Evolutionary conservation across 495 filamentous ascomycete species (phyloP).

Genomic region (Talaromyces trachyspermus): DNA sequence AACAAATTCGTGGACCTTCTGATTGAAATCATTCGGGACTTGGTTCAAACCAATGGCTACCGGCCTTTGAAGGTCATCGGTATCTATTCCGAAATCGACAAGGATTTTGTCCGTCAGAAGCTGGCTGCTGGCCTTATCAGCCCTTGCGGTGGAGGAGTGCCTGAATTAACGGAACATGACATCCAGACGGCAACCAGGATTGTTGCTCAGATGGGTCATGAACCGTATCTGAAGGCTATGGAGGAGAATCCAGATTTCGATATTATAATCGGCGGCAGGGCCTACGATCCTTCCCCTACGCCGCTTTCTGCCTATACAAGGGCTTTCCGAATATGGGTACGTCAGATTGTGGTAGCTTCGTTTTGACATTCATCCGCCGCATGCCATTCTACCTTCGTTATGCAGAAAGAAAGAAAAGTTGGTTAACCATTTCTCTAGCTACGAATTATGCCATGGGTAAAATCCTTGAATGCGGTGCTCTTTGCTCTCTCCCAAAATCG

Average conservation of each 20-base stretch:
- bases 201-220: slow-evolving; percentile 10
- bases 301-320: slow-evolving; percentile 24
- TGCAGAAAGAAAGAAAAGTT: no score
- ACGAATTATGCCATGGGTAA: no score
- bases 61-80: slow-evolving; percentile 25
- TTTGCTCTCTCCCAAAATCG: no score
- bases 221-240: background rate
- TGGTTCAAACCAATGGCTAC: slow-evolving; percentile 17
- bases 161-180: slow-evolving; percentile 24
- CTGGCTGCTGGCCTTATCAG: slow-evolving; percentile 18
- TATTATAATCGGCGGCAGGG: slow-evolving; percentile 35
- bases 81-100: slow-evolving; percentile 30
- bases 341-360: no score
- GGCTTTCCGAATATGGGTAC: slow-evolving; percentile 19
- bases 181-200: slow-evolving; percentile 23
- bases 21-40: slow-evolving; percentile 18
- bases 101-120: slow-evolving; percentile 17
- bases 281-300: slow-evolving; percentile 39
- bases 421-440: no score
- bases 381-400: no score
- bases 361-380: no score
- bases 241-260: slow-evolving; percentile 9
- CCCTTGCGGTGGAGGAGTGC: slow-evolving; percentile 19
- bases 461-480: no score
- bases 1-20: slow-evolving; percentile 30